These are phyloP conservation scores for Suillus variegatus DNA, from an alignment of 768 basidiomycete genomes.

Conservation along the genomic window DNA sequence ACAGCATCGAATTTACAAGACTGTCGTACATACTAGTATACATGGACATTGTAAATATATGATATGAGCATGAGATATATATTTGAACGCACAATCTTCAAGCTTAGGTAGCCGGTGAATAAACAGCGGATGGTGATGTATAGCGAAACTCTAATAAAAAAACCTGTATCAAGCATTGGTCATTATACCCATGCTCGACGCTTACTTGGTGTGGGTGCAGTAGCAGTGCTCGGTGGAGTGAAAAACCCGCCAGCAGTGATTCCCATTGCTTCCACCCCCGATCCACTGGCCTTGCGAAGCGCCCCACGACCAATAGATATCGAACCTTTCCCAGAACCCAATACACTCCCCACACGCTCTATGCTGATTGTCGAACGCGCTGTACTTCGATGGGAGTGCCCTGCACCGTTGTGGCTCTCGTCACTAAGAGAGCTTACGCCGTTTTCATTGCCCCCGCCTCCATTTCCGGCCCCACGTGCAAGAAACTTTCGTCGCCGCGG, in stretches of 20 bases:
- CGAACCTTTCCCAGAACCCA: constrained; percentile 50
- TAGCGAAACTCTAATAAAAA: not conserved
- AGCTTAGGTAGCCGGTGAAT: not conserved
- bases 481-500: constrained; percentile 44
- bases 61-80: not conserved
- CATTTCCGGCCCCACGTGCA: constrained; percentile 19
- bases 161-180: not conserved
- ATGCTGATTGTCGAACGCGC: constrained; percentile 66
- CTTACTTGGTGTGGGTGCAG: constrained; percentile 20
- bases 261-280: constrained; percentile 74
- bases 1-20: not conserved
- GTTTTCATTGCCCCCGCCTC: constrained; percentile 5
- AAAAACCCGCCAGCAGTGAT: constrained; percentile 83
- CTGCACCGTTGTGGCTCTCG: constrained; percentile 21
- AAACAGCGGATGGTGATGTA: not conserved
- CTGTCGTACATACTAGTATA: not conserved
- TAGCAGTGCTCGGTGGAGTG: constrained; percentile 46
- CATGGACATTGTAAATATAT: not conserved
- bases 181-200: constrained; percentile 1
- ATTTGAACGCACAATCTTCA: not conserved
- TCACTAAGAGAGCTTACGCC: constrained; percentile 39
- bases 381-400: constrained; percentile 38
- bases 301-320: constrained; percentile 67
- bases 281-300: constrained; percentile 61
- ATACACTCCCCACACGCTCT: constrained; percentile 39